Base-by-base conservation (phyloP, 2,329 filamentous ascomycete genomes). In the Alternaria gansuensis region DNA sequence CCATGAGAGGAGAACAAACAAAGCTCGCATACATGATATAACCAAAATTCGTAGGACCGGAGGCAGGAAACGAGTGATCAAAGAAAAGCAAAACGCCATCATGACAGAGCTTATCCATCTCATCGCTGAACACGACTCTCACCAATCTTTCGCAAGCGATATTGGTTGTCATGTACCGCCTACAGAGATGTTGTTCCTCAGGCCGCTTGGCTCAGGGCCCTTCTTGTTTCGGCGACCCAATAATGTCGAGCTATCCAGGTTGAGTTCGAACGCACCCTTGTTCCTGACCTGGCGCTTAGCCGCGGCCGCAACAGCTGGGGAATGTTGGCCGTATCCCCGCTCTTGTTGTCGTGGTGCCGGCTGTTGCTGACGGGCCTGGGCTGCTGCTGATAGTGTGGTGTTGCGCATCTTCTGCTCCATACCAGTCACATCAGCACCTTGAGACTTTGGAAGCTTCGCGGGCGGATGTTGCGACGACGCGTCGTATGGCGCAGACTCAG, bases 341-440 rank as follows among this genome's bases (percentile, higher is more conserved):
- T 87, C 82, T 55, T 86, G 83, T 37, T 67, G 65, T 17, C 63
- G 64, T 9, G 68, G 81, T 39, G 81, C 68, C 56, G 70, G 63
- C 55, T 72, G 68, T 67, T 81, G 73, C 79, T 87, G 79, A 74
- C 88, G 79, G 73, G 87, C 85, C 69, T 88, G 85, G 4, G 86
- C 85, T 0, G 86, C 87, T n/a, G 85, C 82, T 51, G 84, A 86
- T 8, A 97, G 85, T 55, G 90, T 91, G 4, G 95, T 89, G 65
- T 92, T 90, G 54, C 90, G 90, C 85, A 99, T 89, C 75, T 93
- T 91, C 69, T 92, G 89, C 79, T 97, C 94, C 70, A 99, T 86
- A 21, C 88, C 86, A 13, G 88, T 87, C 0, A 94, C 88, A 79
- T 81, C 88, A 17, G 82, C 77, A 24, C 83, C 83, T 48, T 86